Conservation (phyloP, 2,329 filamentous ascomycete species). For the Hymenoscyphus fructigenus region DNA sequence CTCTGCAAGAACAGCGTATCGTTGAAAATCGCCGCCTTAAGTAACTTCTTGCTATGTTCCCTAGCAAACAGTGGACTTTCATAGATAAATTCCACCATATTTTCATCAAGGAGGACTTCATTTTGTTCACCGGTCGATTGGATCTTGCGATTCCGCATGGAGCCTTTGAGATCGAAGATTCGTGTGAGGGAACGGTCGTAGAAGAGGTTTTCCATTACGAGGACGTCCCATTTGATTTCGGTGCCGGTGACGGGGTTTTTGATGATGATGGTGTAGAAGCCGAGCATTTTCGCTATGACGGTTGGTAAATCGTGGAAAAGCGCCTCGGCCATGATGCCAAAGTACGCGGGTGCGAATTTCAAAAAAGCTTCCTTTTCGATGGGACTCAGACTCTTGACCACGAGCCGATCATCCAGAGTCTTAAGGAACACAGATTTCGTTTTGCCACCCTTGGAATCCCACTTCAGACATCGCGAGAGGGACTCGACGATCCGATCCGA, state of each 20-base stretch:
- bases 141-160: slow-evolving; percentile 97
- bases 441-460: slow-evolving; percentile 97
- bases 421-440: slow-evolving; percentile 97
- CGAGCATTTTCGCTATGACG: slow-evolving; percentile 98
- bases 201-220: slow-evolving; percentile 97
- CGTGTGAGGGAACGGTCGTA: slow-evolving; percentile 89
- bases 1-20: slow-evolving; percentile 92
- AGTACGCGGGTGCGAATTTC: slow-evolving; percentile 94
- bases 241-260: slow-evolving; percentile 90
- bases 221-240: slow-evolving; percentile 90
- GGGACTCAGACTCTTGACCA: slow-evolving; percentile 75
- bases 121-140: slow-evolving; percentile 94
- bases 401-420: slow-evolving; percentile 89
- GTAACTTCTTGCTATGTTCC: slow-evolving; percentile 92
- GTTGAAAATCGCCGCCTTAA: slow-evolving; percentile 92
- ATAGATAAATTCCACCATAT: slow-evolving; percentile 99
- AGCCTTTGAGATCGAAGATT: slow-evolving; percentile 94
- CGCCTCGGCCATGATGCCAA: slow-evolving; percentile 94
- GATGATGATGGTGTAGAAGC: slow-evolving; percentile 96
- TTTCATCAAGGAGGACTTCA: slow-evolving; percentile 94
- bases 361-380: slow-evolving; percentile 94
- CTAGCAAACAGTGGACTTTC: slow-evolving; percentile 93
- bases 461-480: slow-evolving; percentile 90
- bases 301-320: slow-evolving; percentile 93
- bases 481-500: slow-evolving; percentile 94